Base-by-base conservation (phyloP, 2,329 filamentous ascomycete species). In the Penicillium sp. region DNA sequence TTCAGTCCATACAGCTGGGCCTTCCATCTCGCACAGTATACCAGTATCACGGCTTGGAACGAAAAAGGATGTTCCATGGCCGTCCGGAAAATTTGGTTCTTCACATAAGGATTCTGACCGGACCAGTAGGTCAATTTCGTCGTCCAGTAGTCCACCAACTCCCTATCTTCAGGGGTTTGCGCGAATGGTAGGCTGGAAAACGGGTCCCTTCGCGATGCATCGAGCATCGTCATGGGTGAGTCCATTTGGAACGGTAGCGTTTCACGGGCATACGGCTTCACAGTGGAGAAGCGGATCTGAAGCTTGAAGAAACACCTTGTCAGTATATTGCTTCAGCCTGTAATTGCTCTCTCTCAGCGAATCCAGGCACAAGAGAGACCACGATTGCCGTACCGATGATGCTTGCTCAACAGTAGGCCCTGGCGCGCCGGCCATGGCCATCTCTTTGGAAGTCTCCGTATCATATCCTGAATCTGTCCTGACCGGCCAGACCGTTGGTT, bases 121-220 rank as follows among this genome's bases (percentile, higher is more conserved):
- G 77, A 78, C 76, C 76, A 79, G 57, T 78, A 78, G 0, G 69
- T 69, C 50, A 78, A 65, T 47, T 71, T 74, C 50, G 65, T 71
- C 2, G 66, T 71, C 75, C 75, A 79, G 47, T 68, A 71, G 47
- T 77, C 73, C 3, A 68, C 65, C 43, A 78, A 64, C 41, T 74
- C 70, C 43, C 72, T 61, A 31, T 74, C 72, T n/a, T 71, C 69
- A 5, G 54, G 62, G 15, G 66, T 63, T 3, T 66, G 63, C 10
- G 58, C 51, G 14, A 71, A 63, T 2, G 73, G 70, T 8, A 76
- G 62, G 39, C 67, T 70, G 35, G 70, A 60, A 49, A 75, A 74
- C 31, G 74, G 74, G 54, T 77, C 74, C 45, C 67, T 70, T 54
- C 67, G 65, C 15, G 69, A 72, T 35, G 65, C 61, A 63, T 72